Base-by-base conservation (phyloP, 2,329 filamentous ascomycete species). In the Phialocephala sp. region DNA sequence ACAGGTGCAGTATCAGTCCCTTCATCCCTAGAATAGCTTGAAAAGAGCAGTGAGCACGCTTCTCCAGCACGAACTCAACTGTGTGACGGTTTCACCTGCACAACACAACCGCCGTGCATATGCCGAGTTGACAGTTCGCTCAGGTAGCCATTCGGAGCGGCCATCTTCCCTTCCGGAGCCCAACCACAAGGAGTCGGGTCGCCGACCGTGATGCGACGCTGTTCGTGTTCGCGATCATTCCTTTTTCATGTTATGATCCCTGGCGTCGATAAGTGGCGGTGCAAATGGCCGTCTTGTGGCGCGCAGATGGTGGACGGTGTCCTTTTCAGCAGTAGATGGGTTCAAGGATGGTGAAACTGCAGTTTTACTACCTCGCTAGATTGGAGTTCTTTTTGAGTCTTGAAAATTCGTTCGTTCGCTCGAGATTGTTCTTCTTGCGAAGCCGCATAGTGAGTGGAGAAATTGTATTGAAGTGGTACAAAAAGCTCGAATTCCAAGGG, bases 1-100 rank as follows among this genome's bases (percentile, higher is more conserved):
- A 39, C 15, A 59, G 77, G 70, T 36, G 75, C 75, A 35, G 36
- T 32, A 43, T 24, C 45, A 50, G n/a, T 6, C n/a, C 39, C 22
- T 20, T 8, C 57, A 43, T 18, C 8, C 37, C 37, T 24, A 59
- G 22, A 36, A 59, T 43, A 3, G 14, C 27, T 24, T 18, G 39
- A 32, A 27, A 43, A 27, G 32, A 3, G 27, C 27, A 32, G 27
- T 3, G 37, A 18, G 14, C n/a, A 58, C 18, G 20, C 50, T 27
- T 27, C 20, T 37, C 39, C 36, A 15, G 32, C n/a, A 39, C 36
- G n/a, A 20, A 20, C 9, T 11, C 8, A 36, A 11, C 20, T 22
- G 55, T 57, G 55, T 52, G 45, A 39, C 47, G 22, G 41, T 41
- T 37, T 59, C 32, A 37, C 54, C 61, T 47, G 54, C 41, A 32